phyloP scores from a whole-genome alignment of 2,329 filamentous ascomycete species.

The Ceratocystis alfenasii region DNA sequence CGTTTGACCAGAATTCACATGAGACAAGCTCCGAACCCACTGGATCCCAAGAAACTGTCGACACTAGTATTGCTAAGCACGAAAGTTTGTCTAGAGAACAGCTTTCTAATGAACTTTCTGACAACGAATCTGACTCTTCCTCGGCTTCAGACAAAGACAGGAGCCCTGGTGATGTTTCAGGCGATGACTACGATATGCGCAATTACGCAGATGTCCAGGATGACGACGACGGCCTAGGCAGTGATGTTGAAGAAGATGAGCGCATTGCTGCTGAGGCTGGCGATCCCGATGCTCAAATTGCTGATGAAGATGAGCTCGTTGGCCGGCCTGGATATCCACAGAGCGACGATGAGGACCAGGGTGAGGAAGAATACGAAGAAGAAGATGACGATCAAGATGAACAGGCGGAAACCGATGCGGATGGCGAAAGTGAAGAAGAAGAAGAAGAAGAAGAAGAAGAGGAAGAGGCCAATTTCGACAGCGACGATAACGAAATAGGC shows the following conservation, averaged over 20 bases:
- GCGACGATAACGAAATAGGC: constrained; percentile 14
- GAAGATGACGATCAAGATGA: constrained; percentile 15
- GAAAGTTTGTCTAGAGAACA: background rate
- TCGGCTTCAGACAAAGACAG: constrained; percentile 25
- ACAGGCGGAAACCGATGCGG: constrained; percentile 10
- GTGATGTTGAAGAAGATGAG: constrained; percentile 16
- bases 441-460: constrained; percentile 22
- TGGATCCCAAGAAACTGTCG: background rate
- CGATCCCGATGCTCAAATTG: constrained; percentile 14
- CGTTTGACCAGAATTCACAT: background rate
- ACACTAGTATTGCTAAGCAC: background rate
- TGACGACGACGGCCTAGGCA: constrained; percentile 21
- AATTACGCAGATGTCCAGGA: constrained; percentile 26
- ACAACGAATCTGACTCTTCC: background rate
- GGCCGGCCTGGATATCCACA: constrained; percentile 11
- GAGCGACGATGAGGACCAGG: constrained; percentile 14
- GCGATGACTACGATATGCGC: constrained; percentile 25
- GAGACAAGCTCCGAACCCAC: background rate
- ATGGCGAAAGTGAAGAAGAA: constrained; percentile 22
- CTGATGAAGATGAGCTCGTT: constrained; percentile 17
- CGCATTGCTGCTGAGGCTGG: constrained; percentile 11
- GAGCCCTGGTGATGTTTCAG: constrained; percentile 23
- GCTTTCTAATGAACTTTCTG: background rate
- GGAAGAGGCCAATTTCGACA: background rate
- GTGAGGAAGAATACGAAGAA: constrained; percentile 15